Base-by-base conservation (phyloP, 805 yeast genomes). In the Candida insectalens region DNA sequence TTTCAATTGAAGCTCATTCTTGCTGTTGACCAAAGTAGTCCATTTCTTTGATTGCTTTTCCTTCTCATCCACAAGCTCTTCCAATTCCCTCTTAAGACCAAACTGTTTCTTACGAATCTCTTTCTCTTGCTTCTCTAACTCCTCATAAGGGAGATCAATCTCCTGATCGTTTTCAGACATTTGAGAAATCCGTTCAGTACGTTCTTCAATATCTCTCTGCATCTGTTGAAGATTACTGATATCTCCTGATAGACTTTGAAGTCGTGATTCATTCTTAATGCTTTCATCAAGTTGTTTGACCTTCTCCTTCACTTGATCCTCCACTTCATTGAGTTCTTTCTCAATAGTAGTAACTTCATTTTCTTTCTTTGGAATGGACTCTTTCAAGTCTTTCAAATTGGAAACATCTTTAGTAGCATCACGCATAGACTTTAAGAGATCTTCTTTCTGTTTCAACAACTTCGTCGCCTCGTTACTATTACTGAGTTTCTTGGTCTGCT, bases 1-100 rank as follows among this genome's bases (percentile, higher is more conserved):
- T 3, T 49, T 44, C 29, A 79, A 50, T 43, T 63, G 62, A 34
- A 67, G 63, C 43, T 77, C 83, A 37, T 74, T 74, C 10, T 76
- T 53, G 23, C 54, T 53, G 22, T 59, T 64, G 37, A 77, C 80
- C 16, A 75, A 42, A 10, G 60, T 53, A 6, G 61, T 57, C 15
- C 69, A 36, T 25, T 68, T 72, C 28, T 62, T 61, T 18, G 69
- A 65, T 6, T 53, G 50, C 4, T 46, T 36, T 32, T 74, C 80
- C 41, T 67, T 67, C 6, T 61, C 60, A 16, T 68, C 71, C 3
- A 41, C 43, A 5, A 65, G 38, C 3, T 44, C 40, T 9, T 47
- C 51, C 12, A 67, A 32, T 3, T 43, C 42, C 17, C 38, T 38
- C 32, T 87, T 57, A 6, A 62, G 36, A 1, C 38, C 41, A 43